Evolutionary conservation across 129 eudicot genomes (phyloP).

Genomic region (Helichrysum umbraculigerum): DNA sequence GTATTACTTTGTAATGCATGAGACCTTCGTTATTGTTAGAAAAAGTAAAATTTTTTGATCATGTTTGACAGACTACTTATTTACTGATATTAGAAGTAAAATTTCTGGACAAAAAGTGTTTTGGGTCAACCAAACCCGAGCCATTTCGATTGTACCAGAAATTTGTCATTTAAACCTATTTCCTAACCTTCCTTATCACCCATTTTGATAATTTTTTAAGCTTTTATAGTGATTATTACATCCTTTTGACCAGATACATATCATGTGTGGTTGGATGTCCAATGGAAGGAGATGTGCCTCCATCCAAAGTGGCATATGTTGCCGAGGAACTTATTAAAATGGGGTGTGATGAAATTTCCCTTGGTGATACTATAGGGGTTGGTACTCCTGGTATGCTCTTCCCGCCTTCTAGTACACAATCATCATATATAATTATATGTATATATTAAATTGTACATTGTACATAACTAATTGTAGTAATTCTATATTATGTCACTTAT

Average conservation of each 20-base stretch:
- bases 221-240: background rate
- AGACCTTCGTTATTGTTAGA: no score
- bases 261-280: conserved; percentile 97
- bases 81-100: background rate
- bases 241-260: conserved; percentile 53
- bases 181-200: no score
- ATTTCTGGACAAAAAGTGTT: background rate
- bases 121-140: background rate
- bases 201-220: no score
- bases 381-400: conserved; percentile 81
- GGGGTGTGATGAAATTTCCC: conserved; percentile 90
- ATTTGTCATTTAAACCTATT: no score
- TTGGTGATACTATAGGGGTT: conserved; percentile 91
- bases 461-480: background rate
- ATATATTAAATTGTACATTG: background rate
- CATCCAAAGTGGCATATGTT: conserved; percentile 78
- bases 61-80: background rate
- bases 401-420: background rate
- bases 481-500: background rate
- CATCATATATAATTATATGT: background rate
- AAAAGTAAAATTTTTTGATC: background rate
- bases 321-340: conserved; percentile 70
- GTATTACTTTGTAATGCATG: no score
- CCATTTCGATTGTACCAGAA: background rate
- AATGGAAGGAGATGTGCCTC: conserved; percentile 80